These are phyloP conservation scores for Solanum clarkiae DNA, from an alignment of 257 asterid species.

Conservation along the genomic window DNA sequence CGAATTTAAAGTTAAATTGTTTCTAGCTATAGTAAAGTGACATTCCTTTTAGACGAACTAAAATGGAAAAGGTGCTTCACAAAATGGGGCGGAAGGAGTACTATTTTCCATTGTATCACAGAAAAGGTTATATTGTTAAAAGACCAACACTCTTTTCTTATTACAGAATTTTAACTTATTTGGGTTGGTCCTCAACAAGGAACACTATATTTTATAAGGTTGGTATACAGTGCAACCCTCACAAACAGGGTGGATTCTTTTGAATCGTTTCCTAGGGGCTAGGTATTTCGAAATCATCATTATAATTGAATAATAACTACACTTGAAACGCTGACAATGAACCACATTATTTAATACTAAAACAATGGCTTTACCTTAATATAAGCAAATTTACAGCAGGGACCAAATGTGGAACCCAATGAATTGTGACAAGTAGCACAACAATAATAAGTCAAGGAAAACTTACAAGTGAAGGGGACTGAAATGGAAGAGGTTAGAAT, in stretches of 20 bases:
- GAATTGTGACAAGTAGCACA: background rate
- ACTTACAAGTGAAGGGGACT: conserved; percentile 82
- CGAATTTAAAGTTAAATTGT: too few relatives aligned
- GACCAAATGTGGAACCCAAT: background rate
- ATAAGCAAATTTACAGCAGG: background rate
- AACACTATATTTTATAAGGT: background rate
- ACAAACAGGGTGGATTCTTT: background rate
- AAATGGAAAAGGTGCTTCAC: too few relatives aligned
- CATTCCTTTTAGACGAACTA: too few relatives aligned
- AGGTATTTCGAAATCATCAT: background rate
- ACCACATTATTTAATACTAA: background rate
- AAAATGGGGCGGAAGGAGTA: too few relatives aligned
- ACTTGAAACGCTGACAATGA: background rate
- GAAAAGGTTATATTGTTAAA: background rate
- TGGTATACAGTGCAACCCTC: background rate
- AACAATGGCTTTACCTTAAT: background rate
- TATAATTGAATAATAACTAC: background rate
- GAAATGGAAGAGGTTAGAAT: conserved; percentile 62
- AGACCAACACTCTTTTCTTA: background rate
- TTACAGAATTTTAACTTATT: background rate
- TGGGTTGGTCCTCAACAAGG: background rate
- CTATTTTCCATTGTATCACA: background rate
- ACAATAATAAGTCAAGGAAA: background rate
- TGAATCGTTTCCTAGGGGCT: background rate
- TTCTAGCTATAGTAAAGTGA: too few relatives aligned